These are phyloP conservation scores for Rhodotorula graminis DNA, from an alignment of 768 basidiomycete genomes.

Conservation along the genomic window DNA sequence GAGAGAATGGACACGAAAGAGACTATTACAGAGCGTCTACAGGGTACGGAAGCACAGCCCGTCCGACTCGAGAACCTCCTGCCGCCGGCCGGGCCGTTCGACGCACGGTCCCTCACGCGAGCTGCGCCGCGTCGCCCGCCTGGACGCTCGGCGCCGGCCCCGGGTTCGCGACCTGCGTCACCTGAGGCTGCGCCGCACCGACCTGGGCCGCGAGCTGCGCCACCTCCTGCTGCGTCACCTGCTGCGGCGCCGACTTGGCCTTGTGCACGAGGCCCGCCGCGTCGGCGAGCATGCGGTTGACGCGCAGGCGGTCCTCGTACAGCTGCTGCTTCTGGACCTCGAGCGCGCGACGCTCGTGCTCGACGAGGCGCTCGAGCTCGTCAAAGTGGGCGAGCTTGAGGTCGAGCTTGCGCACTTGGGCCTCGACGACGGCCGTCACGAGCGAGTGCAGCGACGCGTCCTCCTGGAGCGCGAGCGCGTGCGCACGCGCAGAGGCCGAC, in stretches of 20 bases:
- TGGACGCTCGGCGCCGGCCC: conserved; percentile 12
- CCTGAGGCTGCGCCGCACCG: not conserved
- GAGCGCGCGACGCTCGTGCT: conserved; percentile 77
- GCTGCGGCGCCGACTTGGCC: conserved; percentile 16
- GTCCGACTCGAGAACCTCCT: too few species aligned
- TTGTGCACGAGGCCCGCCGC: conserved; percentile 3
- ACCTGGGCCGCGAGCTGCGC: not conserved
- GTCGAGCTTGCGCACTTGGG: conserved; percentile 72
- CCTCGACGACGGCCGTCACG: conserved; percentile 70
- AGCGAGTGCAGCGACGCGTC: conserved; percentile 74
- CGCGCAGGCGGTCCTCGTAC: conserved; percentile 62
- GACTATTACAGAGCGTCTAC: too few species aligned
- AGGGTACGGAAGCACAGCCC: not conserved
- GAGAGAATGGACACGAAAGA: too few species aligned
- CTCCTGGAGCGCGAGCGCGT: conserved; percentile 72
- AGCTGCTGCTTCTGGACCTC: conserved; percentile 77
- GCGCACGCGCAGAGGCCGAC: conserved; percentile 80
- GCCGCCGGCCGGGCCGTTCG: too few species aligned
- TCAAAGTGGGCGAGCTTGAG: conserved; percentile 94
- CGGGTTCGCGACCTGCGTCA: conserved; percentile 5
- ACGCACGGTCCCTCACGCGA: not conserved
- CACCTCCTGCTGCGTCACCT: conserved; percentile 11
- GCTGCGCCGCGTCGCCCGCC: conserved; percentile 4
- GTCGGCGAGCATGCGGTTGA: conserved; percentile 43
- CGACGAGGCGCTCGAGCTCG: conserved; percentile 82